Base-by-base conservation (phyloP, 208 protist genomes). In the Endotrypanum monterogeii region DNA sequence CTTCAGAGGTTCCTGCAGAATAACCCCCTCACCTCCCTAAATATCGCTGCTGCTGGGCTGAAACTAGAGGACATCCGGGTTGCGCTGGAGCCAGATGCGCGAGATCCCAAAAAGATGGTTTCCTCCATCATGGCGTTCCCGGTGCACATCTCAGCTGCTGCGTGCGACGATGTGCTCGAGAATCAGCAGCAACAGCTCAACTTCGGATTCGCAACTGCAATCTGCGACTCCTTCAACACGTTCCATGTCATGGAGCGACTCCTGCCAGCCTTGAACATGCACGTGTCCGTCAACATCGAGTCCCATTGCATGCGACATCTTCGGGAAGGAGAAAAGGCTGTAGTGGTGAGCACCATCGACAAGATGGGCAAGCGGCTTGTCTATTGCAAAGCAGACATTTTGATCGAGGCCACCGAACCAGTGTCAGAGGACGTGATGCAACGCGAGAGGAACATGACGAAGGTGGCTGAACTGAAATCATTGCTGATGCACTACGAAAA, bases 261-360 rank as follows among this genome's bases (percentile, higher is more conserved):
- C 6, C 35, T 92, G 30, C 87, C 91, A 3, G 65, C 73, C 28
- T 73, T 44, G 1, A 65, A 68, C 46, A n/a, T 67, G 32, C 91
- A 96, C 74, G 91, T 96, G 30, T 93, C 87, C 28, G 87, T 94
- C 58, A 85, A 74, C 71, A 78, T 96, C 20, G 83, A 90, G 25
- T 52, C 78, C 14, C 84, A 90, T 51, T 62, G 48, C 37, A 35
- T 86, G 28, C 80, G 74, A 2, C 67, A 80, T n/a, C 74, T 94
- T 37, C 54, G 32, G 11, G 80, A 79, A 46, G 88, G 85, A 20
- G 86, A 90, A 32, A 74, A 71, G 51, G 46, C 87, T 12, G 75
- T 93, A 28, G 56, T 96, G 50, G 79, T 94, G 30, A 89, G 80
- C 69, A 78, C 72, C 9, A 86, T 93, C 39, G 88, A 93, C 62